phyloP scores from a whole-genome alignment of 2,329 filamentous ascomycete genomes.

The Helotiales sp. region DNA sequence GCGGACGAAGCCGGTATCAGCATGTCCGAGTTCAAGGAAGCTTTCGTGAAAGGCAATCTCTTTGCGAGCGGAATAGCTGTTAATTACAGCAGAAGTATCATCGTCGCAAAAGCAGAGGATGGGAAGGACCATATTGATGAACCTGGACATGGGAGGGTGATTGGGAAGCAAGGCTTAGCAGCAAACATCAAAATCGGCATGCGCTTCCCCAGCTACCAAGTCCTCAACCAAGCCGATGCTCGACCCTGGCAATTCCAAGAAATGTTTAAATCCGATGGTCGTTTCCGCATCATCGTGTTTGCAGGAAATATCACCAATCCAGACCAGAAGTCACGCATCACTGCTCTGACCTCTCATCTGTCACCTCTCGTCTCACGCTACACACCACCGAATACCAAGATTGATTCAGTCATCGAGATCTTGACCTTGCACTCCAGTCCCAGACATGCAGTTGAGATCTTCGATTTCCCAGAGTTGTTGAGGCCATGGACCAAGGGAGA shows the following conservation, averaged over 20 bases:
- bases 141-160: conserved; percentile 54
- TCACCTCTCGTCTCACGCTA: conserved; percentile 46
- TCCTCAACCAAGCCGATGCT: conserved; percentile 54
- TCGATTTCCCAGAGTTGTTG: conserved; percentile 52
- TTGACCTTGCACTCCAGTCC: conserved; percentile 59
- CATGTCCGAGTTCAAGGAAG: conserved; percentile 62
- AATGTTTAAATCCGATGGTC: conserved; percentile 54
- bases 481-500: conserved; percentile 45
- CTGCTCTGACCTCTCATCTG: conserved; percentile 48
- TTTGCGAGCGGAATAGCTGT: conserved; percentile 60
- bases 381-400: conserved; percentile 39
- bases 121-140: conserved; percentile 50
- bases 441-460: conserved; percentile 48
- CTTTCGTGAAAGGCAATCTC: conserved; percentile 58
- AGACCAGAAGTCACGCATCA: conserved; percentile 45
- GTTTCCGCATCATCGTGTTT: conserved; percentile 62
- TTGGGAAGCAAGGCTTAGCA: conserved; percentile 38
- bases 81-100: conserved; percentile 55
- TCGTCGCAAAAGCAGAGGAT: conserved; percentile 53
- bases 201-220: conserved; percentile 59
- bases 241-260: conserved; percentile 61
- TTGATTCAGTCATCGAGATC: conserved; percentile 57
- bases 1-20: conserved; percentile 51
- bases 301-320: conserved; percentile 53
- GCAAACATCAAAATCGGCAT: conserved; percentile 46